These are phyloP conservation scores for Melaleuca quinquenervia DNA, from an alignment of 345 rosid genomes.

Conservation along the genomic window DNA sequence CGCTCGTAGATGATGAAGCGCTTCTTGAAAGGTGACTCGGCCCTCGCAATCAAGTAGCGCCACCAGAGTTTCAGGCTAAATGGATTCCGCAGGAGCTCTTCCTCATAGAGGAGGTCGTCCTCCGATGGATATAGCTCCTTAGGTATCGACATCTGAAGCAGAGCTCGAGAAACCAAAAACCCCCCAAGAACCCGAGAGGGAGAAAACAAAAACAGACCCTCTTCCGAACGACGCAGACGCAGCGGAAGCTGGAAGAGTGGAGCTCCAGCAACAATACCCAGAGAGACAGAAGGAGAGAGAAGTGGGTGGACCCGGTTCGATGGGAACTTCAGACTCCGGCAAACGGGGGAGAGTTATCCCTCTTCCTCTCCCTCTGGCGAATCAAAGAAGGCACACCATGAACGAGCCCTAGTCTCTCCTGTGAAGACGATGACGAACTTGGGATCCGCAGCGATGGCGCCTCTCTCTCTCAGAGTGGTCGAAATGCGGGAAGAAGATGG, in stretches of 20 bases:
- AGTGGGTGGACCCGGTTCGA: background rate
- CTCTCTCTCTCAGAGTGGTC: background rate
- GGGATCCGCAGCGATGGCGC: background rate
- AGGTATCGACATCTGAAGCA: slow-evolving; percentile 43
- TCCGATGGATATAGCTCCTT: slow-evolving; percentile 76
- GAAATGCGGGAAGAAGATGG: background rate
- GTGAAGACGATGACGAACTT: background rate
- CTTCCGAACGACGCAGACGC: background rate
- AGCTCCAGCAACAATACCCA: background rate
- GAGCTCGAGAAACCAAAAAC: background rate
- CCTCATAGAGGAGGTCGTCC: slow-evolving; percentile 78
- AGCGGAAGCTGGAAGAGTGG: background rate
- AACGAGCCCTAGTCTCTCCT: background rate
- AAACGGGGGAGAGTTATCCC: background rate
- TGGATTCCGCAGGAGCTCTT: slow-evolving; percentile 78
- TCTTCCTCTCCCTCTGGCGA: background rate
- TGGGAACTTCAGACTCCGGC: background rate
- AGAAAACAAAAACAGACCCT: background rate
- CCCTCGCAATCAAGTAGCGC: slow-evolving; percentile 70
- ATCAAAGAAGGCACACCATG: background rate
- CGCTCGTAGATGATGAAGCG: slow-evolving; percentile 76
- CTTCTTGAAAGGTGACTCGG: slow-evolving; percentile 61
- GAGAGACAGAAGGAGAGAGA: background rate
- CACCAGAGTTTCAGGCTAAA: slow-evolving; percentile 90
- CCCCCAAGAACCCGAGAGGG: background rate